Percentiles rank a stretch among this genome's conserved stretches.
Evolutionary conservation across 768 basidiomycete genomes (phyloP).

Genomic region (Russula emetica): DNA sequence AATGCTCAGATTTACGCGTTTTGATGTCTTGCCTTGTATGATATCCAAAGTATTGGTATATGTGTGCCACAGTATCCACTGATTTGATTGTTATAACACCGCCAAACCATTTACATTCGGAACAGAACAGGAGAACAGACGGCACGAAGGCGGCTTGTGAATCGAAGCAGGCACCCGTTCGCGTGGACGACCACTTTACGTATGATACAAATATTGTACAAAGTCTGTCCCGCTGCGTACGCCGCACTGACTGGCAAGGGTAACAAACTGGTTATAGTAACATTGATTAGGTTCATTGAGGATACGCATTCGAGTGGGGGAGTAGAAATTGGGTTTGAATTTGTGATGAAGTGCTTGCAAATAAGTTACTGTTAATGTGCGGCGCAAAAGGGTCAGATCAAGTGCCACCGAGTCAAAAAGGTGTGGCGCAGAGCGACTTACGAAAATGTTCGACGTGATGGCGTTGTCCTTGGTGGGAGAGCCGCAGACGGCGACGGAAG

Average conservation of each 20-base stretch:
- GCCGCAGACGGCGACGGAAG: slow-evolving; percentile 64
- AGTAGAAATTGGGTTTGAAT: slow-evolving; percentile 5
- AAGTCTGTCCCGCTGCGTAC: slow-evolving; percentile 4
- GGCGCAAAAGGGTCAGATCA: slow-evolving; percentile 15
- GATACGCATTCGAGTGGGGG: background rate
- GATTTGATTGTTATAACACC: background rate
- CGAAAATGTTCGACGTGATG: slow-evolving; percentile 7
- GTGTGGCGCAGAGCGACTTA: slow-evolving; percentile 18
- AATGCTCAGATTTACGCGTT: no score
- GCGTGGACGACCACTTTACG: slow-evolving; percentile 3
- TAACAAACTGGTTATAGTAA: slow-evolving; percentile 12
- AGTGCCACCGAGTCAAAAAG: background rate
- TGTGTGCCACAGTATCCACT: background rate
- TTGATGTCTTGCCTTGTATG: background rate
- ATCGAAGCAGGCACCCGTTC: background rate
- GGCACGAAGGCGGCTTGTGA: slow-evolving; percentile 5
- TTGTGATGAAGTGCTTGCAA: slow-evolving; percentile 12
- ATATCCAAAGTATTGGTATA: background rate
- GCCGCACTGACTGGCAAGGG: background rate
- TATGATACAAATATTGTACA: slow-evolving; percentile 22
- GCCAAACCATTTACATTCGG: background rate
- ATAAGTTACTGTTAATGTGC: slow-evolving; percentile 16
- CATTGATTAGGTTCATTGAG: slow-evolving; percentile 3
- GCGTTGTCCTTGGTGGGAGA: slow-evolving; percentile 39
- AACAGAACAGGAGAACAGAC: background rate